A percentile compares a stretch with the other conserved stretches of the same genome.
These are phyloP conservation scores for Ophiostoma populinum DNA, from an alignment of 2,329 filamentous ascomycete genomes.

Conservation along the genomic window DNA sequence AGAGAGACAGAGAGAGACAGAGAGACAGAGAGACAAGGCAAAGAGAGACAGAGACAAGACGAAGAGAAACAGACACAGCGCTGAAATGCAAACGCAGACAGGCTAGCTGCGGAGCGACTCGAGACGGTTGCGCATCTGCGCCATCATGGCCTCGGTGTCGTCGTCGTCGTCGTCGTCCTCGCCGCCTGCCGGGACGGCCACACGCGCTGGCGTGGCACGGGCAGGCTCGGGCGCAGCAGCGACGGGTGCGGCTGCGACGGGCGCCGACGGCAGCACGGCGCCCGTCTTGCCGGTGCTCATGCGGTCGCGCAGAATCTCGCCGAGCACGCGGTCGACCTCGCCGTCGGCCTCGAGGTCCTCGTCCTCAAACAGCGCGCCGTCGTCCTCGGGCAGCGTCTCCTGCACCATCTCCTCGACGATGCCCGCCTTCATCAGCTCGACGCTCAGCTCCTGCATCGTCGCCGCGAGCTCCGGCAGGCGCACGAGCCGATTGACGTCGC, in stretches of 20 bases:
- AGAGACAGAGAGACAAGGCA: neutral
- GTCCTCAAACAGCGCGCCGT: conserved; percentile 48
- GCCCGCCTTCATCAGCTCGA: conserved; percentile 82
- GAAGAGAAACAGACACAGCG: neutral
- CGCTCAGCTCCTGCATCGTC: conserved; percentile 76
- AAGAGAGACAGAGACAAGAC: neutral
- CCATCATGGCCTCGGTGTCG: conserved; percentile 76
- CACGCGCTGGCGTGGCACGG: conserved; percentile 25
- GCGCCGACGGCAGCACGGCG: conserved; percentile 35
- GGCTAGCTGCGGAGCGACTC: conserved; percentile 76
- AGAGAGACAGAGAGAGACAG: neutral
- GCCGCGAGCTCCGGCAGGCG: conserved; percentile 69
- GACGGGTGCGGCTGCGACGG: conserved; percentile 32
- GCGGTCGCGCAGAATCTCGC: conserved; percentile 74
- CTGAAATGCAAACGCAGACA: neutral
- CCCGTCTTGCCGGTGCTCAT: conserved; percentile 51
- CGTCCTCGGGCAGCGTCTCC: conserved; percentile 63
- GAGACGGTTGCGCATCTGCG: conserved; percentile 81
- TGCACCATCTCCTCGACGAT: conserved; percentile 97
- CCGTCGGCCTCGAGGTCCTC: conserved; percentile 56
- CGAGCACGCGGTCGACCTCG: conserved; percentile 85
- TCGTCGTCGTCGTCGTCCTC: conserved; percentile 54
- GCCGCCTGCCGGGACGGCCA: conserved; percentile 26
- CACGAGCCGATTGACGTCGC: conserved; percentile 79
- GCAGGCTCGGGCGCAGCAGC: no score